A percentile compares a stretch with the other conserved stretches of the same genome.
These are phyloP conservation scores for Aspergillus intermedius DNA, from an alignment of 2,329 filamentous ascomycete species.

Conservation along the genomic window DNA sequence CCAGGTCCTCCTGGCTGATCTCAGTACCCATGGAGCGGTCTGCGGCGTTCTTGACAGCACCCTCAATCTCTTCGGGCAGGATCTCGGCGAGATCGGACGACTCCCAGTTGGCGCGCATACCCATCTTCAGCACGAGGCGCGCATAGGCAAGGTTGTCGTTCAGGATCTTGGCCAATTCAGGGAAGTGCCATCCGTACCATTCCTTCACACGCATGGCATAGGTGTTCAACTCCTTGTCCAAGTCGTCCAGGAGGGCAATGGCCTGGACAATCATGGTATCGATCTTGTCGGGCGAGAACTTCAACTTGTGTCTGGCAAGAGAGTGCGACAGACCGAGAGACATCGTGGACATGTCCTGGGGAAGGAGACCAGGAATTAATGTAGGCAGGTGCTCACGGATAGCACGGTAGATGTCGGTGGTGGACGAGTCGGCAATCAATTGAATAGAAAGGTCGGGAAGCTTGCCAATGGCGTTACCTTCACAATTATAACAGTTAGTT, in stretches of 20 bases:
- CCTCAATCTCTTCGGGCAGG: slow-evolving; percentile 90
- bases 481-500: slow-evolving; percentile 1
- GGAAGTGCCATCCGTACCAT: slow-evolving; percentile 99
- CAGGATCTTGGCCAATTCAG: slow-evolving; percentile 92
- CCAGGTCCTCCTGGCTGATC: slow-evolving; percentile 84
- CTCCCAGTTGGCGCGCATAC: slow-evolving; percentile 75
- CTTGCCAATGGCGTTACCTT: slow-evolving; percentile 80
- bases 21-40: slow-evolving; percentile 99
- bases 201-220: slow-evolving; percentile 99
- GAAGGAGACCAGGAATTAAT: slow-evolving; percentile 79
- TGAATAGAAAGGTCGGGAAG: slow-evolving; percentile 81
- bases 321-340: slow-evolving; percentile 94
- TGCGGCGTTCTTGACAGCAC: slow-evolving; percentile 83
- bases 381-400: slow-evolving; percentile 87
- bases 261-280: slow-evolving; percentile 99
- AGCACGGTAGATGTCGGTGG: slow-evolving; percentile 85
- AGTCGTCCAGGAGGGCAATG: slow-evolving; percentile 84
- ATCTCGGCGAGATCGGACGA: slow-evolving; percentile 78
- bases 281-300: slow-evolving; percentile 97
- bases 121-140: slow-evolving; percentile 78
- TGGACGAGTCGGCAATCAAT: slow-evolving; percentile 72
- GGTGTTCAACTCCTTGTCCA: slow-evolving; percentile 98
- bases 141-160: slow-evolving; percentile 96
- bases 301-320: slow-evolving; percentile 93
- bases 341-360: slow-evolving; percentile 88